Evolutionary conservation across 768 basidiomycete genomes (phyloP), one percentile per base, ranked within the genome.

Genomic region (Hypholoma fasciculare): DNA sequence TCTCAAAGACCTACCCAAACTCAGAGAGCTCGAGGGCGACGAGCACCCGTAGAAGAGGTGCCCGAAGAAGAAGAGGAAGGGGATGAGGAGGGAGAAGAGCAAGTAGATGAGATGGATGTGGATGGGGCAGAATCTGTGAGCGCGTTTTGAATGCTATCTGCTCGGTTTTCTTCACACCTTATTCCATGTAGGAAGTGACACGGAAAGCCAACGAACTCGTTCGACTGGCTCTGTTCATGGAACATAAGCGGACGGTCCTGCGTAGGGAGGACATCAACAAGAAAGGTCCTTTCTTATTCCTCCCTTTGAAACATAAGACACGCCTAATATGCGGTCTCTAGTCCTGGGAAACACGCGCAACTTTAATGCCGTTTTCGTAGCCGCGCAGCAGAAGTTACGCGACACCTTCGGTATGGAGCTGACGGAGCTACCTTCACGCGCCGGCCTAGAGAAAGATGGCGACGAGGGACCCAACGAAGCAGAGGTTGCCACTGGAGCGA

Each of bases 181-280:
- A 37, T 14, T 23, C 30, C 14, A 38, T 12, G 30, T 23, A 95
- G 92, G 84, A 88, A 17, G 65, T 86, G 20, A 74, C 78, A n/a
- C 79, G 83, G 51, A 86, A 84, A 69, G 89, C 89, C 0, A 78
- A 82, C 49, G 85, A 87, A 51, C 80, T 96, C 34, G 90, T 90
- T 9, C 83, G 94, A 16, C 79, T 93, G 20, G 92, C 93, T 2
- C 76, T 98, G 42, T 96, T 94, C 70, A 79, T 77, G 4, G 94
- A 96, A 68, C 84, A 89, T 54, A 84, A 80, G 67, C 80, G 92
- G 51, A 71, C 75, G 11, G 78, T 85, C 2, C 71, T 97, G 49
- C 82, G 83, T 38, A 79, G 92, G 40, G 90, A 94, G n/a, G 94
- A 96, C 40, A 90, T 96, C 50, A 85, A 80, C 39, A 95, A 94